phyloP scores from a whole-genome alignment of 2,329 filamentous ascomycete species.

The Aspergillus viridinutans region DNA sequence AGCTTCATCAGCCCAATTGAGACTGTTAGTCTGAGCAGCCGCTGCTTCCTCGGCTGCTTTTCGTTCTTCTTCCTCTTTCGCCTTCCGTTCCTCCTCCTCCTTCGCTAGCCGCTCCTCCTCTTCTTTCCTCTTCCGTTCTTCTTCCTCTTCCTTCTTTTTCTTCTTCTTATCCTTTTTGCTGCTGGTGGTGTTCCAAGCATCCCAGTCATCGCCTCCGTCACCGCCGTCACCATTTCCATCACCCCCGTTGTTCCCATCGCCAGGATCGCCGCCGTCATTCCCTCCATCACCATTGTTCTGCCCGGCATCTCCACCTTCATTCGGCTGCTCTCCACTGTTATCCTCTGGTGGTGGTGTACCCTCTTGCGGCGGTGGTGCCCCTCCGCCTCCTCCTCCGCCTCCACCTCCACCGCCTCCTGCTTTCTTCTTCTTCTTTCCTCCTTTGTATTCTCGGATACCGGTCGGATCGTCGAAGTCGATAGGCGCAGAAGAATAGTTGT shows the following conservation, averaged over 20 bases:
- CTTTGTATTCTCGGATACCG: slow-evolving; percentile 31
- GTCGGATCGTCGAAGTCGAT: slow-evolving; percentile 23
- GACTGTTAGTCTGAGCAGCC: slow-evolving; percentile 22
- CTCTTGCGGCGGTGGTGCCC: slow-evolving; percentile 12
- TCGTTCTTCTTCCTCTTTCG: slow-evolving; percentile 25
- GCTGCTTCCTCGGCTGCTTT: slow-evolving; percentile 24
- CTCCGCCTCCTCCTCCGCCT: not conserved
- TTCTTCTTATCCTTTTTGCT: slow-evolving; percentile 32
- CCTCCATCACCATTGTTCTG: slow-evolving; percentile 33
- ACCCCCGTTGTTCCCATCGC: slow-evolving; percentile 19
- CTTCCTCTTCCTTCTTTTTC: slow-evolving; percentile 31
- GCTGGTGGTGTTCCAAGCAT: slow-evolving; percentile 34
- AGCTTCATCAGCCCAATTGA: slow-evolving; percentile 45
- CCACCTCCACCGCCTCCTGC: slow-evolving; percentile 2
- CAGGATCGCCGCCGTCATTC: slow-evolving; percentile 38
- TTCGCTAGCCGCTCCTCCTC: slow-evolving; percentile 24
- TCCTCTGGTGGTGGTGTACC: slow-evolving; percentile 18
- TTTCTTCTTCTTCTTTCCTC: slow-evolving; percentile 29
- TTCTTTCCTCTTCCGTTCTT: slow-evolving; percentile 27
- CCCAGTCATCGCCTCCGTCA: slow-evolving; percentile 36
- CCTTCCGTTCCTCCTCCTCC: slow-evolving; percentile 23
- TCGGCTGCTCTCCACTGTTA: slow-evolving; percentile 15
- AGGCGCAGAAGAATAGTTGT: slow-evolving; percentile 3
- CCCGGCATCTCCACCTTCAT: slow-evolving; percentile 10
- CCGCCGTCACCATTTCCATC: slow-evolving; percentile 28